Conservation (phyloP, 345 rosid species). For the Aquilaria malaccensis region DNA sequence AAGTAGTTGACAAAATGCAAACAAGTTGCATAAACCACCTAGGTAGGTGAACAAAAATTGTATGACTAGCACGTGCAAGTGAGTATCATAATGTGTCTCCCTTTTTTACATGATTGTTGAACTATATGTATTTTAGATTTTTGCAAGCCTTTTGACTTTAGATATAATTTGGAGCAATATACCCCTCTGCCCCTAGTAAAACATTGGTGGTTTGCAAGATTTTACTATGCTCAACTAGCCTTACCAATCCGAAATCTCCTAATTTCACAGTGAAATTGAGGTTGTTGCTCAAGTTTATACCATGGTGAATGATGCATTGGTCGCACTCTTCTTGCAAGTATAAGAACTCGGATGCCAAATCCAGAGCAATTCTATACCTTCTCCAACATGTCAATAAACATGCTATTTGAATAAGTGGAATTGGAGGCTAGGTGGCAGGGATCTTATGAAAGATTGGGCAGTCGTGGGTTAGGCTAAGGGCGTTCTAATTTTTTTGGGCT, state of each 20-base stretch:
- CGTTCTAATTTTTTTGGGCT: too few relatives aligned
- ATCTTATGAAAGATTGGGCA: too few relatives aligned
- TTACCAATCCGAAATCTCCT: slow-evolving; percentile 33
- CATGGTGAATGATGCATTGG: slow-evolving; percentile 19
- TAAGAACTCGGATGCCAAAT: slow-evolving; percentile 19
- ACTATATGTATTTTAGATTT: not conserved
- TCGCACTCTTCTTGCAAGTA: slow-evolving; percentile 26
- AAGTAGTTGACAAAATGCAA: too few relatives aligned
- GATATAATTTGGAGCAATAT: slow-evolving; percentile 15
- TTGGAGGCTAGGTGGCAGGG: not conserved
- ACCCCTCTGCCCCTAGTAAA: slow-evolving; percentile 13
- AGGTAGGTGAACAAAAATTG: too few relatives aligned
- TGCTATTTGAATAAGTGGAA: slow-evolving; percentile 17
- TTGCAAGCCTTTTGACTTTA: slow-evolving; percentile 4
- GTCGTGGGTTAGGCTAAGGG: too few relatives aligned
- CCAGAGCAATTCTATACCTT: slow-evolving; percentile 13
- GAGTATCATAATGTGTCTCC: too few relatives aligned
- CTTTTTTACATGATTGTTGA: too few relatives aligned
- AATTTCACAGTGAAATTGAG: slow-evolving; percentile 21
- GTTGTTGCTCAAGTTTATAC: slow-evolving; percentile 28
- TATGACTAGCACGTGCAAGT: too few relatives aligned
- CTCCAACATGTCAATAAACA: slow-evolving; percentile 18
- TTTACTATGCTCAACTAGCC: slow-evolving; percentile 16
- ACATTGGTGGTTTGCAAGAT: not conserved
- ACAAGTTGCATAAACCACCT: too few relatives aligned